Evolutionary conservation across 2,329 filamentous ascomycete genomes (phyloP), one percentile per base, ranked within the genome.

Genomic region (Atkinsonella hypoxylon): DNA sequence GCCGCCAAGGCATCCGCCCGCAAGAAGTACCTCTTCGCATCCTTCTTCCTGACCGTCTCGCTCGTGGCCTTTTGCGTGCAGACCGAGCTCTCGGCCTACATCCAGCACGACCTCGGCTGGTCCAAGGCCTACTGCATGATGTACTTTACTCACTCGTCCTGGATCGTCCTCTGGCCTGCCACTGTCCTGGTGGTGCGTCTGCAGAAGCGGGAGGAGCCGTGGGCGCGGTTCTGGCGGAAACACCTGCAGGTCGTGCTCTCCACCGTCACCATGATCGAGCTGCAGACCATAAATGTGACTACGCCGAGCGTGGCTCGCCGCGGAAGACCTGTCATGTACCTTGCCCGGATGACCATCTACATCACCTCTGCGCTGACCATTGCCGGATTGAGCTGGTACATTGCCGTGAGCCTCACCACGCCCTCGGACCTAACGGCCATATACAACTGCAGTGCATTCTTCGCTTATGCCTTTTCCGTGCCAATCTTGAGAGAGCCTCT

Each of bases 101-200:
- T 98, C 54, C 91, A 97, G 71, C 84, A 91, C 65, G 83, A 93
- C 53, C 70, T 96, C 56, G 82, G 86, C 56, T 98, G 93, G 93
- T 81, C 94, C 70, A 98, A 98, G 73, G 88, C 93, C n/a, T 98
- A 96, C 72, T 95, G 89, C 74, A 98, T 98, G 93, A 81, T 98
- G 76, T 96, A 95, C 69, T 76, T 98, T 57, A 98, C 93, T 11
- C 93, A 98, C 70, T 87, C 91, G 50, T 95, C 89, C 2, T 98
- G 93, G 93, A 67, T 83, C 10, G 69, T 97, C 46, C 76, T 98
- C 22, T 98, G 89, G 88, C 91, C 90, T 0, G 70, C 79, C 11
- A 89, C 95, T 67, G 78, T 98, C 36, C 67, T 87, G 22, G 77
- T 95, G 47, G 74, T 97, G 54, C 83, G 91, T 51, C 56, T 93